Evolutionary conservation across 2,329 filamentous ascomycete species (phyloP).

Genomic region (Penicillium fuscoglaucum): DNA sequence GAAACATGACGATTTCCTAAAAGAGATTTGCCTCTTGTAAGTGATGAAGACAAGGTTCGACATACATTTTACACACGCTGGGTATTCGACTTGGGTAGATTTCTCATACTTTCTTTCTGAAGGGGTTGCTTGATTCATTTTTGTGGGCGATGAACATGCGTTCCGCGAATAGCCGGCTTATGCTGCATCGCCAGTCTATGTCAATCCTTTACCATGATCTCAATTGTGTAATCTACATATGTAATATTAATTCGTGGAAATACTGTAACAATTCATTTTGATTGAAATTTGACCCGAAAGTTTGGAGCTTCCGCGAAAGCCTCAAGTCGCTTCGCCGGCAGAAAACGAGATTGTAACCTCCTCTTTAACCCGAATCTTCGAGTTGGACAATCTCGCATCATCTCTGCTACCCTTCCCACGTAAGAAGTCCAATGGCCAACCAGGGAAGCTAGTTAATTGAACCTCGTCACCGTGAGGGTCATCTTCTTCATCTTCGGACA

Average conservation of each 20-base stretch:
- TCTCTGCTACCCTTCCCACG: neutral
- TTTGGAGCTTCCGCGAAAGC: neutral
- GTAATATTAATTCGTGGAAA: neutral
- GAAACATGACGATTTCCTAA: neutral
- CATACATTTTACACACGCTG: no score
- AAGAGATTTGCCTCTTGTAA: no score
- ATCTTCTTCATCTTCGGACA: neutral
- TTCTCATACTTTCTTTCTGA: neutral
- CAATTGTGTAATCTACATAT: neutral
- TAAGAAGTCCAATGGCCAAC: conserved; percentile 6
- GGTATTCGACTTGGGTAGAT: neutral
- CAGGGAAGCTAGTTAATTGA: conserved; percentile 8
- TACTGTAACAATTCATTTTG: neutral
- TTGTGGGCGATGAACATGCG: neutral
- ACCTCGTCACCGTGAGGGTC: conserved; percentile 1
- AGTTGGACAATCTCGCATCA: neutral
- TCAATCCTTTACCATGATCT: neutral
- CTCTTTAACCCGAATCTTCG: conserved; percentile 2
- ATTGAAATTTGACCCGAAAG: neutral
- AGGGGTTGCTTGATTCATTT: neutral
- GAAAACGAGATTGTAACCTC: conserved; percentile 2
- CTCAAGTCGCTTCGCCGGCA: neutral
- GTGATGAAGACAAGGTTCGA: no score
- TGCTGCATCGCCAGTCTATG: neutral
- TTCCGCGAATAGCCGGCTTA: neutral